A percentile compares a stretch with the other conserved stretches of the same genome.
Evolutionary conservation across 495 filamentous ascomycete species (phyloP).

Genomic region (Aspergillus panamensis): DNA sequence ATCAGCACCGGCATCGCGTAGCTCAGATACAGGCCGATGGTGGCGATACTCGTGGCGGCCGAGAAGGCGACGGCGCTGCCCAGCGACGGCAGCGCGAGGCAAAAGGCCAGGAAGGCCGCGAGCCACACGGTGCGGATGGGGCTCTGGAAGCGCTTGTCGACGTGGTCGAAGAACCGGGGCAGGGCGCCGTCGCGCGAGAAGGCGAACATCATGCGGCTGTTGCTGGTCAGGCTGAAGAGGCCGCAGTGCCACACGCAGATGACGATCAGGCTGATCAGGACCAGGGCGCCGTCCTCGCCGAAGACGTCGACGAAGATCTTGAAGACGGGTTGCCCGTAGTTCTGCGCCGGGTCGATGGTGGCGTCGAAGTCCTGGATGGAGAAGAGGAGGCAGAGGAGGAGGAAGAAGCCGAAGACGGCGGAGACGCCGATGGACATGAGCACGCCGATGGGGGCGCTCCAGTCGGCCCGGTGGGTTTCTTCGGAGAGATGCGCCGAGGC

Average conservation of each 20-base stretch:
- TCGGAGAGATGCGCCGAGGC: slow-evolving; percentile 3
- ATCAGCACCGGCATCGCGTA: slow-evolving; percentile 1
- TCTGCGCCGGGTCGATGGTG: slow-evolving; percentile 1
- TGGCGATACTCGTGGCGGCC: slow-evolving; percentile 3
- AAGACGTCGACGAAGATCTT: slow-evolving; percentile 2
- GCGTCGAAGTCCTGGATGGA: slow-evolving; percentile 5
- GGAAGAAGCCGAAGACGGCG: slow-evolving; percentile 1
- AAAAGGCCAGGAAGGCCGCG: slow-evolving; percentile 2
- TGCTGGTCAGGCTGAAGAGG: neutral
- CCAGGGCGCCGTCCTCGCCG: neutral
- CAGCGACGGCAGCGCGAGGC: slow-evolving; percentile 1
- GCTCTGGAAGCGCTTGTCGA: slow-evolving; percentile 1
- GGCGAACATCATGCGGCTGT: slow-evolving; percentile 7
- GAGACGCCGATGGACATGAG: slow-evolving; percentile 7
- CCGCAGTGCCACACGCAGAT: slow-evolving; percentile 8
- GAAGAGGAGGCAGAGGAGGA: slow-evolving; percentile 4
- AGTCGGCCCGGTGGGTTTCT: slow-evolving; percentile 4
- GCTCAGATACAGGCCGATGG: slow-evolving; percentile 2
- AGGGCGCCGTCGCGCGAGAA: slow-evolving; percentile 2
- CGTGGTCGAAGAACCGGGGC: slow-evolving; percentile 1
- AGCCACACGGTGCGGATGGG: slow-evolving; percentile 4
- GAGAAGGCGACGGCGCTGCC: neutral
- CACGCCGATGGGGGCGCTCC: slow-evolving; percentile 2
- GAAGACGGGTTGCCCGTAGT: slow-evolving; percentile 4
- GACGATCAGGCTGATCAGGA: slow-evolving; percentile 3